These are phyloP conservation scores for Fusarium sp. DNA, from an alignment of 2,329 filamentous ascomycete species.

Conservation along the genomic window DNA sequence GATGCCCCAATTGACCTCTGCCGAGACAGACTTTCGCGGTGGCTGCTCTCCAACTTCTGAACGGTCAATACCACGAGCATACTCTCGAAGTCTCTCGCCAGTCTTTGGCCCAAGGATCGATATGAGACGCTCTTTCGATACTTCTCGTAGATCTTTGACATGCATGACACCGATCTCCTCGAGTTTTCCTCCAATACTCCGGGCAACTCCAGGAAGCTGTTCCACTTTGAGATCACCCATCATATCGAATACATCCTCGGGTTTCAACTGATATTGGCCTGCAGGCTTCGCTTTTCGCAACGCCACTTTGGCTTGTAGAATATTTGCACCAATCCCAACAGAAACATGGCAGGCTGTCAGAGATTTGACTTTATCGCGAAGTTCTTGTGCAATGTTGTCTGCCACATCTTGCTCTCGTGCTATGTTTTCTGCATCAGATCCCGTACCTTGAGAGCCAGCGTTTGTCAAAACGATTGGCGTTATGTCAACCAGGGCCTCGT, in stretches of 20 bases:
- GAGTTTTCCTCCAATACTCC: constrained; percentile 87
- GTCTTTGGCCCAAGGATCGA: constrained; percentile 89
- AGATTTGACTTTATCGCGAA: constrained; percentile 77
- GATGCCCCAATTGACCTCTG: constrained; percentile 98
- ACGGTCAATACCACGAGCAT: constrained; percentile 86
- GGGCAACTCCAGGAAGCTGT: constrained; percentile 89
- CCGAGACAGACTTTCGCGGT: constrained; percentile 92
- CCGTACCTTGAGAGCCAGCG: constrained; percentile 72
- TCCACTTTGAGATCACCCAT: constrained; percentile 82
- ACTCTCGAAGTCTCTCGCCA: constrained; percentile 89
- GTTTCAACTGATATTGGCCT: constrained; percentile 88
- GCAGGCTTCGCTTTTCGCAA: constrained; percentile 93
- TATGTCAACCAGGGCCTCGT: constrained; percentile 91
- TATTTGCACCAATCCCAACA: constrained; percentile 90
- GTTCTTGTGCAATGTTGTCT: constrained; percentile 70
- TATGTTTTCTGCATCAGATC: constrained; percentile 74
- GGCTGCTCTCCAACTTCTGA: constrained; percentile 88
- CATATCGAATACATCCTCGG: constrained; percentile 80
- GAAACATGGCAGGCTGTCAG: constrained; percentile 89
- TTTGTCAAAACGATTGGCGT: constrained; percentile 75
- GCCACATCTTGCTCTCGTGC: constrained; percentile 83
- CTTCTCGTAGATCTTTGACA: constrained; percentile 83
- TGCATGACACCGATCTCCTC: constrained; percentile 85
- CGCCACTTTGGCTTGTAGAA: constrained; percentile 90
- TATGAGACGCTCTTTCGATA: constrained; percentile 80